These are phyloP conservation scores for Metschnikowia hibisci DNA, from an alignment of 805 yeast species.

Conservation along the genomic window DNA sequence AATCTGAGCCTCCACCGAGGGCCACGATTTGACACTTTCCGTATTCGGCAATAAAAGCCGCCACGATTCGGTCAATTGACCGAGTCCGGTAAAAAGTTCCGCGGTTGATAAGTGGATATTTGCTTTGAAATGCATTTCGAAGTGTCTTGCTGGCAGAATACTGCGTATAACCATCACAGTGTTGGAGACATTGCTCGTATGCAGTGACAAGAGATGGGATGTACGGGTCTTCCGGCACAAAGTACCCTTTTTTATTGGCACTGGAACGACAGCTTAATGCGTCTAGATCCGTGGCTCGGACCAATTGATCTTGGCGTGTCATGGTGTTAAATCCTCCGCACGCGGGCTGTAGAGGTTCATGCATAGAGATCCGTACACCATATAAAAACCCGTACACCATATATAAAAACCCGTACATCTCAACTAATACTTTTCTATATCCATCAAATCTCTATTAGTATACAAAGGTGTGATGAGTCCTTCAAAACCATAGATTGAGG, in stretches of 20 bases:
- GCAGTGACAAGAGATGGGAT: slow-evolving; percentile 33
- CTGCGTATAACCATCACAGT: slow-evolving; percentile 35
- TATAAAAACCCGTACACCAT: too few relatives aligned
- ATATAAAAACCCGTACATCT: too few relatives aligned
- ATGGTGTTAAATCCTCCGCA: neutral
- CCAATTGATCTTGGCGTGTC: slow-evolving; percentile 35
- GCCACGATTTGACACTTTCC: slow-evolving; percentile 52
- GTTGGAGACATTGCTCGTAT: slow-evolving; percentile 35
- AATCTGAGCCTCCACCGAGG: slow-evolving; percentile 80
- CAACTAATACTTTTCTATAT: too few relatives aligned
- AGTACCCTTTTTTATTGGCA: slow-evolving; percentile 47
- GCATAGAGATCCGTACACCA: neutral
- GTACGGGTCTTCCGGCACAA: slow-evolving; percentile 37
- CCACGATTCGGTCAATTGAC: slow-evolving; percentile 46
- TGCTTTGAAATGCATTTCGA: slow-evolving; percentile 38
- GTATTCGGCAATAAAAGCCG: slow-evolving; percentile 35
- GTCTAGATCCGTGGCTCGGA: slow-evolving; percentile 63
- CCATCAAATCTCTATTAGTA: too few relatives aligned
- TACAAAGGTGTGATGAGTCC: too few relatives aligned
- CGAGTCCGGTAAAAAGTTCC: slow-evolving; percentile 65
- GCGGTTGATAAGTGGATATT: slow-evolving; percentile 63
- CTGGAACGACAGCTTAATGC: slow-evolving; percentile 64
- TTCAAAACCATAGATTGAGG: too few relatives aligned
- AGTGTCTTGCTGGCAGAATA: slow-evolving; percentile 40
- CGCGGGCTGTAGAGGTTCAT: neutral